phyloP scores from a whole-genome alignment of 495 filamentous ascomycete genomes.

The Hyaloscypha bicolor region DNA sequence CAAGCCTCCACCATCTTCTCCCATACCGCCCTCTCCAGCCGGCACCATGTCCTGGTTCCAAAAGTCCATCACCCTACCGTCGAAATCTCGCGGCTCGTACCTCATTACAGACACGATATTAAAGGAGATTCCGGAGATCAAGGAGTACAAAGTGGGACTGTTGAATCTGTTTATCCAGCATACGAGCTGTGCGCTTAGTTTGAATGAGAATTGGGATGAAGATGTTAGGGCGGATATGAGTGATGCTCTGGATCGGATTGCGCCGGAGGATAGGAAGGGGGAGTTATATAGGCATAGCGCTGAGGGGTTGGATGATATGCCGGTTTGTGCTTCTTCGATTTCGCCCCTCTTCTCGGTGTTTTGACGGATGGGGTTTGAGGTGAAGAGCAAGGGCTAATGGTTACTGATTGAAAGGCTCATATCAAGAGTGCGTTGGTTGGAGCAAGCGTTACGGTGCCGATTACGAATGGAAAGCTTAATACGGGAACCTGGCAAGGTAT shows the following conservation, averaged over 20 bases:
- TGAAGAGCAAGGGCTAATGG: slow-evolving; percentile 5
- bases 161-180: slow-evolving; percentile 91
- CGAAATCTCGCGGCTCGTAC: slow-evolving; percentile 78
- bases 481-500: slow-evolving; percentile 77
- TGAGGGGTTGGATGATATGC: slow-evolving; percentile 92
- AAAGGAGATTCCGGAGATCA: slow-evolving; percentile 71
- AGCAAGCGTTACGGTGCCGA: slow-evolving; percentile 85
- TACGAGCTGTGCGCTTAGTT: slow-evolving; percentile 78
- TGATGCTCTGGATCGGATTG: slow-evolving; percentile 89
- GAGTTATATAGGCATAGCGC: slow-evolving; percentile 87
- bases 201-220: slow-evolving; percentile 94
- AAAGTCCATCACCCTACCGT: slow-evolving; percentile 75
- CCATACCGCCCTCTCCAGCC: slow-evolving; percentile 16
- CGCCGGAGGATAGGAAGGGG: slow-evolving; percentile 61
- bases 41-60: slow-evolving; percentile 73
- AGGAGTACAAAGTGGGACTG: slow-evolving; percentile 79
- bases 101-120: slow-evolving; percentile 79
- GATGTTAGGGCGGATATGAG: slow-evolving; percentile 68
- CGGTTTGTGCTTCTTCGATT: slow-evolving; percentile 46
- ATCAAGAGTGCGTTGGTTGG: slow-evolving; percentile 90
- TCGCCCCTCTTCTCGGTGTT: slow-evolving; percentile 4
- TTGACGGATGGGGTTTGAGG: not conserved
- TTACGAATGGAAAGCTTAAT: slow-evolving; percentile 75
- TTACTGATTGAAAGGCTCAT: slow-evolving; percentile 60
- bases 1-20: not conserved